Conservation (phyloP, 305 asterid genomes). For the Solanum chacoense region DNA sequence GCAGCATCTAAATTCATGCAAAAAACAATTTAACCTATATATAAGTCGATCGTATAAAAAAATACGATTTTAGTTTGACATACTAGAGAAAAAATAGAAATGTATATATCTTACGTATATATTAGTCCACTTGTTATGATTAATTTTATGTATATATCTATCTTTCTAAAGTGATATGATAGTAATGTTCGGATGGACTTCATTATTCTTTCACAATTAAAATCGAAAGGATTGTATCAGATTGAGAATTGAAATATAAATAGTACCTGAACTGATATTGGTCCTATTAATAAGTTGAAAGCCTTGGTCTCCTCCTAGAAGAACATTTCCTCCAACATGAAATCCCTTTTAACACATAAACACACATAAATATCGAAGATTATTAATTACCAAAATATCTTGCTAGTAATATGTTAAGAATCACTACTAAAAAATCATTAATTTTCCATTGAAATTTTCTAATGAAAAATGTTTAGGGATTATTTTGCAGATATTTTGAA, state of each 20-base stretch:
- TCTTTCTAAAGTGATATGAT: background rate
- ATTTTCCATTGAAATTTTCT: fast-evolving
- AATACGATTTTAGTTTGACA: background rate
- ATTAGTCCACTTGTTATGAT: background rate
- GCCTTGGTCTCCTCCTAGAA: constrained; percentile 54
- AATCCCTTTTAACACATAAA: constrained; percentile 35
- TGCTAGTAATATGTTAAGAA: background rate
- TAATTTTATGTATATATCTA: background rate
- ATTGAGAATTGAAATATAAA: background rate
- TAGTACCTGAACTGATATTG: constrained; percentile 53
- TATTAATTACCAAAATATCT: background rate
- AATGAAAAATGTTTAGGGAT: fast-evolving
- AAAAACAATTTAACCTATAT: background rate
- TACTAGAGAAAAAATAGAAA: background rate
- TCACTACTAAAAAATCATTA: background rate
- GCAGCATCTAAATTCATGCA: constrained; percentile 34
- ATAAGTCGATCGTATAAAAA: background rate
- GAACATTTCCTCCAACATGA: constrained; percentile 45
- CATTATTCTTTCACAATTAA: background rate
- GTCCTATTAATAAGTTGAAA: constrained; percentile 29
- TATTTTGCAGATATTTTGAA: fast-evolving
- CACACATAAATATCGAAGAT: background rate
- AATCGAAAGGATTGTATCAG: background rate
- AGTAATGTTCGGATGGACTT: background rate
- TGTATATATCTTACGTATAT: background rate